phyloP scores from a whole-genome alignment of 192 early-diverging fungal species.

The Mortierella claussenii region DNA sequence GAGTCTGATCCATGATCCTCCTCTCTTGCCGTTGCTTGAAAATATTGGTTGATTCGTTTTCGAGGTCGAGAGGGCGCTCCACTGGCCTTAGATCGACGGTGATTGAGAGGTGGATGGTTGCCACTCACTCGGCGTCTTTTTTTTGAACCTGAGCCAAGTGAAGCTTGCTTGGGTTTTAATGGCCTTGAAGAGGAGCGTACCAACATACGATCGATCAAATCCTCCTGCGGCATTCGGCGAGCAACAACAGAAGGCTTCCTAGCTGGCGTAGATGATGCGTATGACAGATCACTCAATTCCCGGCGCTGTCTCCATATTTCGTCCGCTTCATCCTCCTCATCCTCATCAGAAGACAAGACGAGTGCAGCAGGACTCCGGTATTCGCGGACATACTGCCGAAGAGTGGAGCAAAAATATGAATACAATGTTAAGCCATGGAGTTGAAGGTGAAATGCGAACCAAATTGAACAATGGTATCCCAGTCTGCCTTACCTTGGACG shows the following conservation, averaged over 20 bases:
- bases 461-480: neutral
- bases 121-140: constrained; percentile 22
- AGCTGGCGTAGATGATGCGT: too few relatives aligned
- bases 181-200: constrained; percentile 11
- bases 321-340: too few relatives aligned
- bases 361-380: too few relatives aligned
- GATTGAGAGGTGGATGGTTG: neutral
- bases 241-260: too few relatives aligned
- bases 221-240: too few relatives aligned
- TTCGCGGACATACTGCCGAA: too few relatives aligned
- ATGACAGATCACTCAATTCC: too few relatives aligned
- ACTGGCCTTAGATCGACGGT: neutral
- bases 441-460: neutral
- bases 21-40: neutral
- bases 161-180: neutral
- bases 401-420: too few relatives aligned
- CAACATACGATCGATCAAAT: constrained; percentile 41
- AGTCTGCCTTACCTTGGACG: neutral
- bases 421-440: neutral
- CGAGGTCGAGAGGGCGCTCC: neutral
- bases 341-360: too few relatives aligned
- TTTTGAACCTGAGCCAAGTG: neutral
- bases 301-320: too few relatives aligned
- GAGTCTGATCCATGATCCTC: neutral
- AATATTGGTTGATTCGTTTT: neutral